Percentiles rank a stretch among this genome's conserved stretches.
These are phyloP conservation scores for Leptographium lundbergii DNA, from an alignment of 2,329 filamentous ascomycete species.

Conservation along the genomic window DNA sequence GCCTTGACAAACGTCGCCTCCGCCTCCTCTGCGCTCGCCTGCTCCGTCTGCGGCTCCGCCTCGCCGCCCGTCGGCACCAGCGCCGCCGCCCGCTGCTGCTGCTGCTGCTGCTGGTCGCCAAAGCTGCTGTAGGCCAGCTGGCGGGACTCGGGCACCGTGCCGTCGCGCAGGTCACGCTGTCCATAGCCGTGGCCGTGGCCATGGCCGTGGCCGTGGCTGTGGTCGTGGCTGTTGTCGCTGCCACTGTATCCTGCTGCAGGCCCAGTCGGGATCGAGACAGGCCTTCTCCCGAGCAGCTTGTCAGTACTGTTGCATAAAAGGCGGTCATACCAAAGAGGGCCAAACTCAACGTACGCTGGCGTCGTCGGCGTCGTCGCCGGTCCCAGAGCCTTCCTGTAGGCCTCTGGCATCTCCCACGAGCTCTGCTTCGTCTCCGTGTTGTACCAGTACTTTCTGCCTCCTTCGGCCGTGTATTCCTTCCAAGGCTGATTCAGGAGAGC, in stretches of 20 bases:
- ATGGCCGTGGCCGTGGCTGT: conserved; percentile 8
- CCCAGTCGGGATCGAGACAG: conserved; percentile 22
- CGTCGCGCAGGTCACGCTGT: conserved; percentile 14
- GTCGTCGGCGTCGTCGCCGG: conserved; percentile 34
- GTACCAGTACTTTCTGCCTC: conserved; percentile 89
- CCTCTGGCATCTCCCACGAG: conserved; percentile 87
- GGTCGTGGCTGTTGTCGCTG: background rate
- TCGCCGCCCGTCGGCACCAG: conserved; percentile 55
- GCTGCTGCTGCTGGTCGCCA: background rate
- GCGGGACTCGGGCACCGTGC: conserved; percentile 37
- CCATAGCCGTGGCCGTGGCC: conserved; percentile 5
- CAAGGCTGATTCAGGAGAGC: conserved; percentile 74
- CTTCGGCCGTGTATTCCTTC: conserved; percentile 82
- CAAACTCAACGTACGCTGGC: conserved; percentile 24
- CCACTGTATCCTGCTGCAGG: conserved; percentile 18
- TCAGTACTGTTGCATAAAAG: background rate
- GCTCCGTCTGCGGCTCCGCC: conserved; percentile 56
- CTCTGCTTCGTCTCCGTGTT: conserved; percentile 86
- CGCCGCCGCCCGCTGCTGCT: conserved; percentile 36
- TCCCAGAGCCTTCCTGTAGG: conserved; percentile 62
- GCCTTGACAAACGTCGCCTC: conserved; percentile 89
- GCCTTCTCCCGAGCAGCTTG: conserved; percentile 11
- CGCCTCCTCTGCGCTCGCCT: conserved; percentile 70
- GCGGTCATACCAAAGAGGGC: background rate
- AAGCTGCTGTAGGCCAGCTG: conserved; percentile 30